Base-by-base conservation (phyloP, 2,329 filamentous ascomycete genomes). In the Xenosphaeropsis pyriputrescens region DNA sequence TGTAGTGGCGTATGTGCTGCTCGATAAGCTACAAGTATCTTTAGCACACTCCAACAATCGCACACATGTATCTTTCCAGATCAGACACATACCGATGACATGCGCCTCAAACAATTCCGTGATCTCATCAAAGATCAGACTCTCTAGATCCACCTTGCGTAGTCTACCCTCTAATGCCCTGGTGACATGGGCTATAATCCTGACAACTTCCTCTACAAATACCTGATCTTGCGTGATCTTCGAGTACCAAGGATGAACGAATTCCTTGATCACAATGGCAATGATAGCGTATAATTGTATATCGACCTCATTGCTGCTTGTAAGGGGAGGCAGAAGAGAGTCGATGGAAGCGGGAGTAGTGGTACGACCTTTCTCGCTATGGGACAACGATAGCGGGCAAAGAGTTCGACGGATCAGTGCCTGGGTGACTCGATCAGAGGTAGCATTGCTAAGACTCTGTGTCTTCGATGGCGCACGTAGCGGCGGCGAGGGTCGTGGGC, bases 221-320 rank as follows among this genome's bases (percentile, higher is more conserved):
- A 75, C 70, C 54, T 88, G 82, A 59, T 98, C 89, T 3, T 85
- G 75, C 1, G 89, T 95, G 57, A 98, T 91, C 57, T 80, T 89
- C 46, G 68, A 70, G 63, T 98, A 98, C 91, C 91, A 98, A 22
- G 75, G 77, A 57, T 91, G 79, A 29, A 98, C 82, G 56, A 86
- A 94, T 46, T 95, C 86, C 51, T 83, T 78, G 50, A 95, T 68
- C 43, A 96, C 76, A 41, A 96, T 81, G 37, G 91, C 83, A 43
- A 98, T 77, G 42, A 96, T 72, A 18, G 85, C 89, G 56, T 96
- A 98, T 4, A 98, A 70, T 60, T 98, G 83, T 40, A 93, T 64
- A 57, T 98, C 91, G 42, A 96, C 75, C 49, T 93, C 85, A 57
- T 94, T 93, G 37, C 85, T 86, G 63, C 86, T 94, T 35, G 89